Evolutionary conservation across 768 basidiomycete genomes (phyloP), one percentile per base, ranked within the genome.

Genomic region (Agrocybe chaxingu): DNA sequence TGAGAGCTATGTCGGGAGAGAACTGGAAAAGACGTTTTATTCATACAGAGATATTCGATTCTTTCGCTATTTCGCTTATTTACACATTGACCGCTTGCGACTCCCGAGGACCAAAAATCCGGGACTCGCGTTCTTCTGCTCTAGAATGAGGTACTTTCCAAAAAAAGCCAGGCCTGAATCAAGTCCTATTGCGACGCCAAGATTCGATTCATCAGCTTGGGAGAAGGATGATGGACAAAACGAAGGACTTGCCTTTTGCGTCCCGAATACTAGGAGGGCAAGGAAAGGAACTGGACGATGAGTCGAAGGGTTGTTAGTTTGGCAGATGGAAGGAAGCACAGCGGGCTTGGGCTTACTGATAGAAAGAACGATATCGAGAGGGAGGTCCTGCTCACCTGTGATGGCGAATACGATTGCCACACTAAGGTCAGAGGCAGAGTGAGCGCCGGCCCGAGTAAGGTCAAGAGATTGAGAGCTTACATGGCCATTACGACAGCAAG

Each of bases 181-280:
- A 59, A 34, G 37, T 59, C 58, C 58, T 59, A 19, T 6, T 40
- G 9, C 13, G 8, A 5, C 10, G 13, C 18, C 19, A 31, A 45
- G 6, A 47, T 42, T 8, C 32, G 13, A 39, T 30, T 12, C 24
- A 2, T 24, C 24, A 24, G 5, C 24, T 24, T 24, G 24, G 5
- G n/a, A 19, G 8, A 36, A 16, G 9, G 31, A 10, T 4, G 13
- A 12, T 37, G 8, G 12, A 29, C n/a, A 30, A 16, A 1, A 3
- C 16, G 3, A 12, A 12, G 13, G 8, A 11, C 36, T 7, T 8
- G 55, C 58, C 56, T 53, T 57, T 31, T 61, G 60, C 7, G 60
- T 57, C 8, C 60, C 60, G 47, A 61, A 61, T 9, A 58, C 59
- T 33, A 61, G 32, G 34, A 67, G 57, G 16, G 60, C 55, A 8